A percentile compares a stretch with the other conserved stretches of the same genome.
These are phyloP conservation scores for Alternaria ventricosa DNA, from an alignment of 2,329 filamentous ascomycete genomes.

Conservation along the genomic window DNA sequence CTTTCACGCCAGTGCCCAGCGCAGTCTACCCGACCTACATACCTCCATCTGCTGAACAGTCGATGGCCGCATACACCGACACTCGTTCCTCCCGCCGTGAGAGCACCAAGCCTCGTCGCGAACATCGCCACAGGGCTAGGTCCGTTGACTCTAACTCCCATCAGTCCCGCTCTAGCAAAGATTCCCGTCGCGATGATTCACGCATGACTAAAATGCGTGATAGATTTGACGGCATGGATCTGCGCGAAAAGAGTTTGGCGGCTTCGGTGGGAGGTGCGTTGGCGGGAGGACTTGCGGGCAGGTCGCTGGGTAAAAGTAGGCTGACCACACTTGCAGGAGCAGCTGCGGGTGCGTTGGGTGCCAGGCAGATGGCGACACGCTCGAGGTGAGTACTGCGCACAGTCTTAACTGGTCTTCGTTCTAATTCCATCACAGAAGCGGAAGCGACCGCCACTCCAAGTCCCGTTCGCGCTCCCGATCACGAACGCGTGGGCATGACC, in stretches of 20 bases:
- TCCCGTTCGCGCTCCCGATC: slow-evolving; percentile 28
- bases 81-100: slow-evolving; percentile 35
- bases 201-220: slow-evolving; percentile 42
- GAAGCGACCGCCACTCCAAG: slow-evolving; percentile 24
- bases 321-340: slow-evolving; percentile 48
- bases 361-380: slow-evolving; percentile 28
- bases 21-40: slow-evolving; percentile 25
- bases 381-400: slow-evolving; percentile 17
- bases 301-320: slow-evolving; percentile 40
- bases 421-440: slow-evolving; percentile 18
- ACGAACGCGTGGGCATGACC: slow-evolving; percentile 20
- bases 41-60: slow-evolving; percentile 23
- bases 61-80: slow-evolving; percentile 25
- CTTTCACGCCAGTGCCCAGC: slow-evolving; percentile 21
- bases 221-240: slow-evolving; percentile 45
- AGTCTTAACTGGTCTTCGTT: not conserved
- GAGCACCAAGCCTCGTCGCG: slow-evolving; percentile 35
- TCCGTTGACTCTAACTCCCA: slow-evolving; percentile 44
- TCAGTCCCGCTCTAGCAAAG: slow-evolving; percentile 37
- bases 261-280: slow-evolving; percentile 49
- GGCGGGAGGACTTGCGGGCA: slow-evolving; percentile 46
- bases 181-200: slow-evolving; percentile 38
- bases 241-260: slow-evolving; percentile 41
- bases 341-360: slow-evolving; percentile 44
- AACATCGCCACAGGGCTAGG: slow-evolving; percentile 43